phyloP scores from a whole-genome alignment of 2,329 filamentous ascomycete species.

The Myriosclerotinia scirpicola region DNA sequence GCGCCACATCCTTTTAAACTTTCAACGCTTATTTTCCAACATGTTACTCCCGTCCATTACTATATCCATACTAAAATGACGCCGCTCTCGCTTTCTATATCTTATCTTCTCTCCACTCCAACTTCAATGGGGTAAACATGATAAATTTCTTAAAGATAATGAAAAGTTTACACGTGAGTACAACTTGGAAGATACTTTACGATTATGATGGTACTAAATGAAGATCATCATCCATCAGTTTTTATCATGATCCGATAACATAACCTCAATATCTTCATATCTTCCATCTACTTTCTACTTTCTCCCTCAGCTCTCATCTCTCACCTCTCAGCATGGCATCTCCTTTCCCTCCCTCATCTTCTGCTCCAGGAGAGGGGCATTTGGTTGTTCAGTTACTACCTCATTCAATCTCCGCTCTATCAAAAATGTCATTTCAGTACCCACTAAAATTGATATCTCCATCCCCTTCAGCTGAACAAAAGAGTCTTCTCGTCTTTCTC shows the following conservation, averaged over 20 bases:
- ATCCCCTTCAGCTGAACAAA: conserved; percentile 60
- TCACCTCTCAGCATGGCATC: conserved; percentile 32
- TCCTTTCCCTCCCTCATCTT: conserved; percentile 61
- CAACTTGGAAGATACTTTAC: not conserved
- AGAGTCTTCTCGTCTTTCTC: conserved; percentile 79
- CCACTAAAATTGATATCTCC: conserved; percentile 92
- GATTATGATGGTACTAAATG: not conserved
- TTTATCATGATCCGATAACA: conserved; percentile 8
- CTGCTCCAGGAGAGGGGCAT: conserved; percentile 73
- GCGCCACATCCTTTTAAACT: conserved; percentile 9
- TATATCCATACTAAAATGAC: too few species aligned
- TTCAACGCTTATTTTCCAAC: not conserved
- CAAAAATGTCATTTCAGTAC: conserved; percentile 82
- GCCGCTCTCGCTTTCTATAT: not conserved
- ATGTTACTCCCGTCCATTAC: not conserved
- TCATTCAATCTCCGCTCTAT: conserved; percentile 67
- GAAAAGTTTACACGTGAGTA: not conserved
- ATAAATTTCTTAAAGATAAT: not conserved
- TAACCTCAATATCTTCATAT: not conserved
- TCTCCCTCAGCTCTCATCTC: not conserved
- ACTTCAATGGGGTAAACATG: not conserved
- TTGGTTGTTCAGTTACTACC: conserved; percentile 74
- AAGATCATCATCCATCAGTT: not conserved
- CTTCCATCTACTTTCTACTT: not conserved
- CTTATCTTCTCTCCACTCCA: conserved; percentile 6